Evolutionary conservation across 2,329 filamentous ascomycete genomes (phyloP).

Genomic region (Colletotrichum lupini): DNA sequence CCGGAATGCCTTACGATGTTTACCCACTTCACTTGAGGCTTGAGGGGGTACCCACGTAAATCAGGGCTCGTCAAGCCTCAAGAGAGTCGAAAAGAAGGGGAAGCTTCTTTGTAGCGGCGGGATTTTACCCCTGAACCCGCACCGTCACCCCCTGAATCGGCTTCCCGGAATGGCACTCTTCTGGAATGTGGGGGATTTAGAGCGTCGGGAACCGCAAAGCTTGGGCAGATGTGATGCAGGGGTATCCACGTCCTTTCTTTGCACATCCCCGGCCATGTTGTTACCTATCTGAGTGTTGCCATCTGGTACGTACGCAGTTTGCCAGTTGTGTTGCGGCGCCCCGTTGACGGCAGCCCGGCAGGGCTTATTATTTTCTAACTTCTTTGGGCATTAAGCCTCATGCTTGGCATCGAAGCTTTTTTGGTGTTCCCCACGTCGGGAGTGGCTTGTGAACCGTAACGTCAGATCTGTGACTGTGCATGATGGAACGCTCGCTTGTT

Average conservation of each 20-base stretch:
- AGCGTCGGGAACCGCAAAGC: slow-evolving; percentile 25
- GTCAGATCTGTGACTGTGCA: neutral
- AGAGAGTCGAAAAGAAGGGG: neutral
- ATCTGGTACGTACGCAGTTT: neutral
- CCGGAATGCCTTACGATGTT: neutral
- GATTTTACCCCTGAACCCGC: neutral
- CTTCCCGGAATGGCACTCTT: neutral
- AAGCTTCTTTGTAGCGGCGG: neutral
- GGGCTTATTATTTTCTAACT: neutral
- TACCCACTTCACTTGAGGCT: neutral
- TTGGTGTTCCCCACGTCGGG: neutral
- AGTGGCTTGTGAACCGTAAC: neutral
- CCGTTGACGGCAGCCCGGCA: slow-evolving; percentile 14
- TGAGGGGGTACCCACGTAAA: neutral
- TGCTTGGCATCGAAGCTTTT: slow-evolving; percentile 4
- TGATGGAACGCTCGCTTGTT: neutral
- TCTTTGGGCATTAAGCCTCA: neutral
- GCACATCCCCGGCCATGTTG: neutral
- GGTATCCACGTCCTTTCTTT: neutral
- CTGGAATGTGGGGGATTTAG: slow-evolving; percentile 24
- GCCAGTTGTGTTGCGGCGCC: neutral
- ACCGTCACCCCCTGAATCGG: neutral
- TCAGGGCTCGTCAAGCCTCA: neutral
- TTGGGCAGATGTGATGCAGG: neutral
- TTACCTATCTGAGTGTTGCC: neutral